A percentile compares a stretch with the other conserved stretches of the same genome.
Evolutionary conservation across 306 rosid genomes (phyloP).

Genomic region (Acacia acuminata): DNA sequence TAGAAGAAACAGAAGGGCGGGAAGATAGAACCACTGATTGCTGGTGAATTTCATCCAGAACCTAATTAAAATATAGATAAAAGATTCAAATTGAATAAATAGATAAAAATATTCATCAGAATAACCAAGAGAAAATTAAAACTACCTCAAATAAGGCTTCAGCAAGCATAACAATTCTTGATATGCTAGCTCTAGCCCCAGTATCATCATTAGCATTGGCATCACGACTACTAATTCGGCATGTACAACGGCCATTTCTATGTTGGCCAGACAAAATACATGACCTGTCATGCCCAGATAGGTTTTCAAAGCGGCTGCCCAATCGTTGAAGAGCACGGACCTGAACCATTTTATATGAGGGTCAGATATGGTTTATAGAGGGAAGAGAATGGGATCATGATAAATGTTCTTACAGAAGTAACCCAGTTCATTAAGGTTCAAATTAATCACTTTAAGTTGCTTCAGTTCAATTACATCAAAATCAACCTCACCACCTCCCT

Average conservation of each 20-base stretch:
- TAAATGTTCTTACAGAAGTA: slow-evolving; percentile 2
- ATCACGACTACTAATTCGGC: slow-evolving; percentile 60
- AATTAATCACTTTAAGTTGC: neutral
- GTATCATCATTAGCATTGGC: slow-evolving; percentile 64
- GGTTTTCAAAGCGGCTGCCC: slow-evolving; percentile 93
- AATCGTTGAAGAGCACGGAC: slow-evolving; percentile 98
- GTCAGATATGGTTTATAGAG: slow-evolving; percentile 15
- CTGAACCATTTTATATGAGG: slow-evolving; percentile 46
- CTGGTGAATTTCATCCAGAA: slow-evolving; percentile 99
- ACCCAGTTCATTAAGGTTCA: neutral
- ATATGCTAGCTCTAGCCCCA: slow-evolving; percentile 95
- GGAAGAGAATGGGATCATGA: neutral
- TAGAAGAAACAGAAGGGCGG: slow-evolving; percentile 91
- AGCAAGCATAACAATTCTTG: slow-evolving; percentile 97
- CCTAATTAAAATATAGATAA: slow-evolving; percentile 80
- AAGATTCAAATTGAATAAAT: slow-evolving; percentile 59
- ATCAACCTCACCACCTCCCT: slow-evolving; percentile 2
- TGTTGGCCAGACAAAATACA: slow-evolving; percentile 93
- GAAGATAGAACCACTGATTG: slow-evolving; percentile 95
- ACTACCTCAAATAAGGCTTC: slow-evolving; percentile 98
- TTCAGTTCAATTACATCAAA: neutral
- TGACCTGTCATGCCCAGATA: slow-evolving; percentile 94
- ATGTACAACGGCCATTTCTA: slow-evolving; percentile 87
- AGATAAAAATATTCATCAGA: slow-evolving; percentile 25
- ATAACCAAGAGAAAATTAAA: slow-evolving; percentile 26